Base-by-base conservation (phyloP, 2,329 filamentous ascomycete species). In the Emmonsiellopsis sp. region DNA sequence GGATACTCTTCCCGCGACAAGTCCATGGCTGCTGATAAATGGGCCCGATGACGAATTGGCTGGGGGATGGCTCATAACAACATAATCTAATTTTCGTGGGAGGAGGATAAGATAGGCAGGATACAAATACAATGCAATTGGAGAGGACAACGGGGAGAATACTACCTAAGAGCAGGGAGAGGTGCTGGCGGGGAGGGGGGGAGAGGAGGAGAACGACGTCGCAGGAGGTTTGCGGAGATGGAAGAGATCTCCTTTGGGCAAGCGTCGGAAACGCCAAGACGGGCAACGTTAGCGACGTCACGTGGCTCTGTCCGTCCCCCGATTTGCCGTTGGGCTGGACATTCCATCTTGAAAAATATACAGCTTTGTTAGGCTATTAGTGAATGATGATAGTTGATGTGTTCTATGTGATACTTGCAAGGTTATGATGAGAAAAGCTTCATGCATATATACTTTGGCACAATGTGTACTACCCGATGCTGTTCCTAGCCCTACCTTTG, bases 1-100 rank as follows among this genome's bases (percentile, higher is more conserved):
- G 92, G 90, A 78, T 97, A 97, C 73, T 96, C 92, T 71, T 87
- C 80, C 73, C 90, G 83, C 69, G 87, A 85, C 66, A 92, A 80
- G 65, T 88, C 85, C 83, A 88, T 88, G 65, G 57, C 63, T 27
- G 21, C 21, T 61, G 55, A 57, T 58, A 31, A 9, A 14, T 13
- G 21, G 42, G 13, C 21, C 39, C 42, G 14, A 51, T 51, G 39
- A 51, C 49, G 49, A 51, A 42, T 42, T 17, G 37, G 27, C 39
- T 31, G 31, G 34, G 21, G 17, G 17, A 21, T 14, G 32, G 40
- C 31, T 34, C 33, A 44, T 51, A 51, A 51, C 40, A 51, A 10
- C 49, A 49, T 40, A 27, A 14, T 40, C 47, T 32, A 9, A 49
- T 11, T 21, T 21, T 39, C 10, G 5, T 32, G 10, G 17, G 17